Conservation (phyloP, 2,329 filamentous ascomycete species). For the Sclerotinia borealis region DNA sequence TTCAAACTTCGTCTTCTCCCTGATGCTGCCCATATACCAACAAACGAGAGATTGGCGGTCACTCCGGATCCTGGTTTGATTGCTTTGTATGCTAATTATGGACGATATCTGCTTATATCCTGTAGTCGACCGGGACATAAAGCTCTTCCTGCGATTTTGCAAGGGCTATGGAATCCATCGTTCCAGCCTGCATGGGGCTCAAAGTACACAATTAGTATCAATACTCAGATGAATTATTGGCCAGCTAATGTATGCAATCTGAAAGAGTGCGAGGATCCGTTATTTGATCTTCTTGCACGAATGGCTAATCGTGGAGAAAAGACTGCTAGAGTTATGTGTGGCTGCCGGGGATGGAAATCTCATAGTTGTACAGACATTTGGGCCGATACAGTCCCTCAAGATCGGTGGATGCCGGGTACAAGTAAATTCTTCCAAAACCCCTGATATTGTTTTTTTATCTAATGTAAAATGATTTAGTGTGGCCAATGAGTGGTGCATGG, state of each 20-base stretch:
- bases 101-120: slow-evolving; percentile 36
- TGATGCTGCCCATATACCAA: slow-evolving; percentile 22
- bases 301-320: slow-evolving; percentile 32
- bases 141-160: slow-evolving; percentile 38
- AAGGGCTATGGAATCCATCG: slow-evolving; percentile 41
- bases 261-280: slow-evolving; percentile 35
- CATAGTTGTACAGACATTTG: slow-evolving; percentile 34
- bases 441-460: not conserved
- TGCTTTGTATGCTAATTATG: slow-evolving; percentile 35
- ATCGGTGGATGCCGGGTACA: slow-evolving; percentile 31
- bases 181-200: slow-evolving; percentile 41
- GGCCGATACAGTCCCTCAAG: slow-evolving; percentile 32
- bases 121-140: slow-evolving; percentile 29
- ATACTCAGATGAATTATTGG: slow-evolving; percentile 50
- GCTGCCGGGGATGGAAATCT: slow-evolving; percentile 28
- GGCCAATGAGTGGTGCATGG: slow-evolving; percentile 39
- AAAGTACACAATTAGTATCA: slow-evolving; percentile 48
- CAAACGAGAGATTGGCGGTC: slow-evolving; percentile 28
- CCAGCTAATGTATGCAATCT: slow-evolving; percentile 30
- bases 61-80: slow-evolving; percentile 20
- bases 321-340: slow-evolving; percentile 31
- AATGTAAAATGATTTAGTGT: slow-evolving; percentile 19
- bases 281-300: slow-evolving; percentile 37
- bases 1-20: slow-evolving; percentile 28
- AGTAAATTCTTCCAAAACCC: slow-evolving; percentile 15